Base-by-base conservation (phyloP, 768 basidiomycete genomes). In the Russula compacta region DNA sequence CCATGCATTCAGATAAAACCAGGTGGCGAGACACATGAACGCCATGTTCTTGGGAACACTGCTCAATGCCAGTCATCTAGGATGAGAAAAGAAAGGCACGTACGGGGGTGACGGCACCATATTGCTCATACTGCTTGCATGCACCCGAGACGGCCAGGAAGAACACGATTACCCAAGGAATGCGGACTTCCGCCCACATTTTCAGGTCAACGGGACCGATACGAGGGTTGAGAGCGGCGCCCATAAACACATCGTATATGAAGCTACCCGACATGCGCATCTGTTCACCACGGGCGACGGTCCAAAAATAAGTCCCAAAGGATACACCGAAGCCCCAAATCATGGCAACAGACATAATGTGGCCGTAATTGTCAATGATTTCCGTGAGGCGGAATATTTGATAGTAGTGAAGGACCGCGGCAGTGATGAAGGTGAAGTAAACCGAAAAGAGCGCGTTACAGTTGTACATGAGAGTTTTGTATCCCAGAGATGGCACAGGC, bases 121-220 rank as follows among this genome's bases (percentile, higher is more conserved):
- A 83, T 29, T 82, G 76, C 68, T 98, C 93, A 71, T 97, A 95
- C 71, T 99, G 97, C 75, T 97, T 98, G 76, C 90, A 90, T 24
- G 86, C 89, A 51, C 93, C 95, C 29, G 89, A 94, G 39, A 98
- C 83, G 4, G 94, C 82, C 66, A 98, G 79, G 74, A 93, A 87
- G 78, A 98, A 98, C 17, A 97, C 86, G 56, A 97, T 84, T 43
- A 95, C 87, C 97, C 97, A 99, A 4, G 95, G 93, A 66, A 99
- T 89, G 53, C 97, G 85, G 61, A 98, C 92, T 70, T 97, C 94
- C 5, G 91, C 91, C 86, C 92, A 99, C 95, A 98, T 98, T 75
- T 99, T 99, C 69, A 99, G 76, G 73, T 98, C 95, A 64, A 99
- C 81, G 19, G 81, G 78, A 7, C 93, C 93, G 63, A 99, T 80